Evolutionary conservation across 2,329 filamentous ascomycete species (phyloP).

Genomic region (Clonostachys solani): DNA sequence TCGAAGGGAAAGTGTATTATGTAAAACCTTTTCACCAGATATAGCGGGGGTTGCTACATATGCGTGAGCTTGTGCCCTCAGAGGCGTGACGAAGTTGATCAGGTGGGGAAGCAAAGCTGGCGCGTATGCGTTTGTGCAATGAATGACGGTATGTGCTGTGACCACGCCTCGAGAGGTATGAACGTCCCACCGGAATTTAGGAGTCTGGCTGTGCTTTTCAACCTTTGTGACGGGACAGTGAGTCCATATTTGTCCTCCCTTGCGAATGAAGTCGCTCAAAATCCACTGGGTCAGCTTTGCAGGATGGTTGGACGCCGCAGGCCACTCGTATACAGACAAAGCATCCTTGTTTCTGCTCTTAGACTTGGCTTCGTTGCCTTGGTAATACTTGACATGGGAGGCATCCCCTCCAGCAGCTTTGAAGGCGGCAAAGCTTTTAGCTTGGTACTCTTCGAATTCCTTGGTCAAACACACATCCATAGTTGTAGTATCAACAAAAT

Average conservation of each 20-base stretch:
- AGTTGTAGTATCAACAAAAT: constrained; percentile 39
- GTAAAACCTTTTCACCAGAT: constrained; percentile 21
- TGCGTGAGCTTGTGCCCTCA: not conserved
- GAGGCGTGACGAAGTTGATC: not conserved
- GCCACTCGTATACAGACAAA: constrained; percentile 44
- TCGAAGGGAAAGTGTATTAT: constrained; percentile 36
- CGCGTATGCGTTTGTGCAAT: not conserved
- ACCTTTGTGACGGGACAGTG: not conserved
- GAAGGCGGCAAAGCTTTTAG: constrained; percentile 22
- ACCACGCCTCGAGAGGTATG: not conserved
- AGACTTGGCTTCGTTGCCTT: not conserved
- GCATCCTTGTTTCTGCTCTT: constrained; percentile 29
- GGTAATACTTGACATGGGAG: not conserved
- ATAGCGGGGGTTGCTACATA: constrained; percentile 30
- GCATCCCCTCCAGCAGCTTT: not conserved
- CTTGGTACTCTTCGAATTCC: constrained; percentile 33
- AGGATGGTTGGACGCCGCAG: constrained; percentile 41
- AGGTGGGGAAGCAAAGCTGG: not conserved
- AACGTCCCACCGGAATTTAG: not conserved
- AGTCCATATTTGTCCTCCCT: constrained; percentile 29
- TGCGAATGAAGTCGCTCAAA: constrained; percentile 24
- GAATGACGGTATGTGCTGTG: not conserved
- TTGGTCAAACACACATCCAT: constrained; percentile 42
- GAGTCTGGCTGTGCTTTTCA: not conserved
- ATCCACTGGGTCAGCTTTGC: constrained; percentile 45